Base-by-base conservation (phyloP, 495 filamentous ascomycete species). In the Hypoxylon intermedium region DNA sequence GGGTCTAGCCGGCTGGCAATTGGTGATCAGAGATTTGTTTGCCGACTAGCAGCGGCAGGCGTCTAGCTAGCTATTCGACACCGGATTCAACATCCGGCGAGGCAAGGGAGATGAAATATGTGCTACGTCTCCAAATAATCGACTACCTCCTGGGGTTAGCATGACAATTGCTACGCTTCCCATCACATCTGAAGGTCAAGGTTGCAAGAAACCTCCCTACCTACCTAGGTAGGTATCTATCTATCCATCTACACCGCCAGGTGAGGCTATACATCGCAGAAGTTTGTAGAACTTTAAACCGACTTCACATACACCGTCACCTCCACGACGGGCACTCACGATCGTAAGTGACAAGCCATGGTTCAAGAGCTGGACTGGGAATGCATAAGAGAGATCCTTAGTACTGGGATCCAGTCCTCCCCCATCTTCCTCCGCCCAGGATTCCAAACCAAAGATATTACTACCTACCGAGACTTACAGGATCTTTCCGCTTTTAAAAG, bases 201-300 rank as follows among this genome's bases (percentile, higher is more conserved):
- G 47, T 54, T 58, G 9, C 54, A 48, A 53, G 23, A 49, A 40
- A 41, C 15, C 28, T 43, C n/a, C n/a, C n/a, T n/a, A n/a, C n/a
- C n/a, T n/a, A n/a, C n/a, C n/a, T n/a, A n/a, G n/a, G n/a, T n/a
- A n/a, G n/a, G n/a, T n/a, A n/a, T n/a, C n/a, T n/a, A n/a, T n/a
- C n/a, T n/a, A n/a, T n/a, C n/a, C n/a, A 43, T 40, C 51, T 41
- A 43, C 34, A 19, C 16, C 23, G 6, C 18, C 12, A 40, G 23
- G 16, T 46, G 23, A 57, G 38, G 53, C 42, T 51, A 48, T 53
- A 52, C 48, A 60, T 42, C 23, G 15, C 16, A 23, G 43, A 45
- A 12, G n/a, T 45, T 43, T 47, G 20, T 20, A 41, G 40, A 53
- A 63, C 47, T 58, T 31, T 63, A 63, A 63, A 26, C 49, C 34